These are phyloP conservation scores for Thalassiosira livingstoniorum DNA, from an alignment of 352 stramenopile genomes.

Conservation along the genomic window DNA sequence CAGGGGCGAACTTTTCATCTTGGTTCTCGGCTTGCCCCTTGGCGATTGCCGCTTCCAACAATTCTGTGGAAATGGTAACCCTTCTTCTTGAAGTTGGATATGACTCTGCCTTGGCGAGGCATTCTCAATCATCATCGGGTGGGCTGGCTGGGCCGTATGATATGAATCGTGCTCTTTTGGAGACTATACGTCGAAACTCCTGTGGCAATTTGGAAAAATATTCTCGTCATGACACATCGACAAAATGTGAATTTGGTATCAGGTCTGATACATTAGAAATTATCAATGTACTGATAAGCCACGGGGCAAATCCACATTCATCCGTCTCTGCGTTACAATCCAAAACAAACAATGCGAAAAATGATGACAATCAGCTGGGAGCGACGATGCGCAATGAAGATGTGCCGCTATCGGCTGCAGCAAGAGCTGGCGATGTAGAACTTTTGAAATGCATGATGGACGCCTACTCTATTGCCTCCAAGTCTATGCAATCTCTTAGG, in stretches of 20 bases:
- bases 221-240: background rate
- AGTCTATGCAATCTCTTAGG: slow-evolving; percentile 91
- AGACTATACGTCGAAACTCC: slow-evolving; percentile 21
- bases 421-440: slow-evolving; percentile 20
- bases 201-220: slow-evolving; percentile 9
- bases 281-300: slow-evolving; percentile 38
- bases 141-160: no score
- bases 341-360: no score
- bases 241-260: background rate
- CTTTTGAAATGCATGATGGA: slow-evolving; percentile 43
- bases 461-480: slow-evolving; percentile 71
- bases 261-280: slow-evolving; percentile 32
- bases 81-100: slow-evolving; percentile 43
- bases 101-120: slow-evolving; percentile 1
- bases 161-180: slow-evolving; percentile 48
- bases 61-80: slow-evolving; percentile 37
- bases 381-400: slow-evolving; percentile 11
- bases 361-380: background rate
- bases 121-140: no score
- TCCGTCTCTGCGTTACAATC: slow-evolving; percentile 1
- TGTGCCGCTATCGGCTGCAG: slow-evolving; percentile 32
- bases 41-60: slow-evolving; percentile 41
- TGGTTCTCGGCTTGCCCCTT: slow-evolving; percentile 50
- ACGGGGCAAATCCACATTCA: slow-evolving; percentile 47
- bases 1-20: slow-evolving; percentile 24